Evolutionary conservation across 2,329 filamentous ascomycete species (phyloP).

Genomic region (Ceratocystis diversiconidia): DNA sequence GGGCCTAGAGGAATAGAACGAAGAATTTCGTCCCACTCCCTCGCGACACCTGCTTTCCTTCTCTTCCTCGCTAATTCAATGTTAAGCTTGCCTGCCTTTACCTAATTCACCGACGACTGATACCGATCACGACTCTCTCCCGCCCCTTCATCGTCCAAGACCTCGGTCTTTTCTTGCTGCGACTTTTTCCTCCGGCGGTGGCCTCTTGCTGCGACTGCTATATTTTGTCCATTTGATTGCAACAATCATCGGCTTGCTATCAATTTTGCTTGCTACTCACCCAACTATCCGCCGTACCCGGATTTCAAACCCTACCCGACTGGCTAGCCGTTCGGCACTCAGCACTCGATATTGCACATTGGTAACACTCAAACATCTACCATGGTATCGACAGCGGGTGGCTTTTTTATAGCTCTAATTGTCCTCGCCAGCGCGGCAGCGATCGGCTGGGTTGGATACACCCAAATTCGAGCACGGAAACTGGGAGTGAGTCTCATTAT

Average conservation of each 20-base stretch:
- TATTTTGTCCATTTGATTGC: not conserved
- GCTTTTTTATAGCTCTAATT: slow-evolving; percentile 59
- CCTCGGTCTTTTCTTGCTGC: not conserved
- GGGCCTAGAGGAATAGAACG: not conserved
- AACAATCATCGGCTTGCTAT: not conserved
- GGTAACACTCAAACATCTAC: not conserved
- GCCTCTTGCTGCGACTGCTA: not conserved
- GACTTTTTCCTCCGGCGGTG: not conserved
- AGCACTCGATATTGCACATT: not conserved
- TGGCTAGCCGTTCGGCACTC: not conserved
- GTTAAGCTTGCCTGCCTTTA: not conserved
- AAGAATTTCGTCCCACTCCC: not conserved
- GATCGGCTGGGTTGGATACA: slow-evolving; percentile 55
- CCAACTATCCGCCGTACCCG: not conserved
- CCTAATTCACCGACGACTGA: not conserved
- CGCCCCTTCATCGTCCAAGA: not conserved
- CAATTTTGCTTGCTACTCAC: not conserved
- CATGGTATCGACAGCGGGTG: slow-evolving; percentile 28
- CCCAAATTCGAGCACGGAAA: slow-evolving; percentile 56
- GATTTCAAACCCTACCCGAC: not conserved
- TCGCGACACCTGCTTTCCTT: not conserved
- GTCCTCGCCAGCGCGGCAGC: slow-evolving; percentile 43
- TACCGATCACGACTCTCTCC: not conserved
- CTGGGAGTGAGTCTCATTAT: slow-evolving; percentile 43
- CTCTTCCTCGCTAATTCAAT: not conserved